Evolutionary conservation across 1,284 basidiomycete genomes (phyloP).

Genomic region (Irpex rosettiformis): DNA sequence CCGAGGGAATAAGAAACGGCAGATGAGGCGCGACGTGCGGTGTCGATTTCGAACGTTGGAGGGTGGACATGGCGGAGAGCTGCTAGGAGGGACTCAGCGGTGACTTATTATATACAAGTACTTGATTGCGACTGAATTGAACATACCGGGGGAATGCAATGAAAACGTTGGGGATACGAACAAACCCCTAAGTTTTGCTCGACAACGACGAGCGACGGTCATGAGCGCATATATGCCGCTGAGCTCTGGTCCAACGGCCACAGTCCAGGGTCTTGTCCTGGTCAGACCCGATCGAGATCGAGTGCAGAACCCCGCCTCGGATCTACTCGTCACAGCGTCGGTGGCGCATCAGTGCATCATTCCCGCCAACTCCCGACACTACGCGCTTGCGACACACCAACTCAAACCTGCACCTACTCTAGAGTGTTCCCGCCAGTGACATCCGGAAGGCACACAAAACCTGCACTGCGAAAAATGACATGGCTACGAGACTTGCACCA

Average conservation of each 20-base stretch:
- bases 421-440: neutral
- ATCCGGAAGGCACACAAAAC: too few species aligned
- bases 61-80: conserved; percentile 19
- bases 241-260: too few species aligned
- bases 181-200: too few species aligned
- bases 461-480: too few species aligned
- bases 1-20: conserved; percentile 4
- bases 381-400: neutral
- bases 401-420: neutral
- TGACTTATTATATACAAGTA: too few species aligned
- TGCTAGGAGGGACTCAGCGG: neutral
- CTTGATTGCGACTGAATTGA: neutral
- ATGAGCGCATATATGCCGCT: neutral
- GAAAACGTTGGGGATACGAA: neutral
- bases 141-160: neutral
- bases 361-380: neutral
- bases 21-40: conserved; percentile 18
- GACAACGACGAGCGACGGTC: neutral
- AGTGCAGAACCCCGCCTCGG: neutral
- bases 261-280: neutral
- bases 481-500: neutral
- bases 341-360: neutral
- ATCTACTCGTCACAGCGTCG: neutral
- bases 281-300: neutral
- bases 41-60: conserved; percentile 28